Evolutionary conservation across 2,329 filamentous ascomycete species (phyloP).

Genomic region (Lasiodiplodia theobromae): DNA sequence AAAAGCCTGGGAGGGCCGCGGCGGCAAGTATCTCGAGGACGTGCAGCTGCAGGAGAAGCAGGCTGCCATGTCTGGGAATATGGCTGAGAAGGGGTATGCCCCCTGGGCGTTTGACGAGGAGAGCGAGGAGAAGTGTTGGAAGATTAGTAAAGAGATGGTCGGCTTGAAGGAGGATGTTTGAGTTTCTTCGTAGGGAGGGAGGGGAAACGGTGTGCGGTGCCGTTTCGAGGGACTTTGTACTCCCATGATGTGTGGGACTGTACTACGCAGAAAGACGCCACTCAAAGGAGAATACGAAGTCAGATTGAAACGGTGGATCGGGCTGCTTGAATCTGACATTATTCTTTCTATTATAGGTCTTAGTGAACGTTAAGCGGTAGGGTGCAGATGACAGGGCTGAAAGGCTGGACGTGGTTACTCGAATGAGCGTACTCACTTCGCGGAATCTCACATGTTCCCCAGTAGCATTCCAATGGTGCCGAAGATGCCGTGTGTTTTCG

Average conservation of each 20-base stretch:
- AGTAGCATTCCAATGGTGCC: neutral
- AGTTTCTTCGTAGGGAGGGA: neutral
- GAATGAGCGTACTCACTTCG: neutral
- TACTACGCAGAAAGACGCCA: too few species aligned
- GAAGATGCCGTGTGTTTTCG: neutral
- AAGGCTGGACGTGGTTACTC: neutral
- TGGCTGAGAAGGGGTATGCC: slow-evolving; percentile 4
- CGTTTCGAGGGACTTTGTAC: too few species aligned
- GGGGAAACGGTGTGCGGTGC: too few species aligned
- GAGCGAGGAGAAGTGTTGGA: slow-evolving; percentile 20
- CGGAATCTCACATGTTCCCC: neutral
- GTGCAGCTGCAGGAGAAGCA: slow-evolving; percentile 31
- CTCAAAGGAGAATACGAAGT: too few species aligned
- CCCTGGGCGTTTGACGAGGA: slow-evolving; percentile 23
- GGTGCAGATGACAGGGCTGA: neutral
- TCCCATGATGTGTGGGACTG: too few species aligned
- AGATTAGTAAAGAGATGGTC: slow-evolving; percentile 33
- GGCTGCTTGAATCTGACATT: too few species aligned
- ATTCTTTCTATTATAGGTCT: too few species aligned
- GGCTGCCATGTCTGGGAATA: too few species aligned
- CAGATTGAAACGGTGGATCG: too few species aligned
- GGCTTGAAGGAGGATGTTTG: slow-evolving; percentile 29
- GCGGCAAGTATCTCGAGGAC: slow-evolving; percentile 48
- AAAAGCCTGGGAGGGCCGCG: slow-evolving; percentile 6
- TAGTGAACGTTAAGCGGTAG: neutral